Conservation (phyloP, 2,329 filamentous ascomycete species). For the Fusarium chaquense region DNA sequence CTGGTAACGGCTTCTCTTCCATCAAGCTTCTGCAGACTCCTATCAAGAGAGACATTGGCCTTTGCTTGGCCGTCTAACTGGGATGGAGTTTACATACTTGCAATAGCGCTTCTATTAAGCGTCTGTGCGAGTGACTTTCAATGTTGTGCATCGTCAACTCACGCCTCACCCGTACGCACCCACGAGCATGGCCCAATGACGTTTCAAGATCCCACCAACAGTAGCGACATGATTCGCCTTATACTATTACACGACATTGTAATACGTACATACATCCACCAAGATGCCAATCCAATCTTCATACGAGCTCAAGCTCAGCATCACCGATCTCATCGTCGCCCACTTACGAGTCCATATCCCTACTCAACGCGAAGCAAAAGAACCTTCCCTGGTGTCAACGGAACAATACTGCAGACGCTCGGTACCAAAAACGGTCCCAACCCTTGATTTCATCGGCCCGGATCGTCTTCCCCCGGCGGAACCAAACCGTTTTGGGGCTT, state of each 20-base stretch:
- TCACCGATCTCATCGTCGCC: constrained; percentile 28
- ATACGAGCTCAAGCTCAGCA: not conserved
- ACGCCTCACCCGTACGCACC: constrained; percentile 40
- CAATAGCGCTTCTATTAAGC: constrained; percentile 32
- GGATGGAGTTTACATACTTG: not conserved
- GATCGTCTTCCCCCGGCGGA: constrained; percentile 47
- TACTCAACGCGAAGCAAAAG: constrained; percentile 33
- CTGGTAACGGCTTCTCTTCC: constrained; percentile 29
- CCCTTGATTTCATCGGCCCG: constrained; percentile 46
- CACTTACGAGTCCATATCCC: constrained; percentile 21
- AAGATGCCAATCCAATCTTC: not conserved
- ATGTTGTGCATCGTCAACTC: constrained; percentile 42
- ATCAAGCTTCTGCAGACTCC: constrained; percentile 35
- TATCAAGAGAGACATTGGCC: not conserved
- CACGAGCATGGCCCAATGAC: constrained; percentile 30
- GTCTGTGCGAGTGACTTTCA: constrained; percentile 36
- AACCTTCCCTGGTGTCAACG: constrained; percentile 30
- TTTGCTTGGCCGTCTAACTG: constrained; percentile 1
- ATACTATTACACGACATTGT: constrained; percentile 1
- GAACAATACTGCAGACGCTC: constrained; percentile 33
- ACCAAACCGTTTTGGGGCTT: constrained; percentile 33
- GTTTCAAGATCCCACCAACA: not conserved
- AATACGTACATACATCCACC: not conserved
- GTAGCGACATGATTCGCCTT: not conserved
- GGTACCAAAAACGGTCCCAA: constrained; percentile 44